phyloP scores from a whole-genome alignment of 2,329 filamentous ascomycete species.

The Aaosphaeria arxii region DNA sequence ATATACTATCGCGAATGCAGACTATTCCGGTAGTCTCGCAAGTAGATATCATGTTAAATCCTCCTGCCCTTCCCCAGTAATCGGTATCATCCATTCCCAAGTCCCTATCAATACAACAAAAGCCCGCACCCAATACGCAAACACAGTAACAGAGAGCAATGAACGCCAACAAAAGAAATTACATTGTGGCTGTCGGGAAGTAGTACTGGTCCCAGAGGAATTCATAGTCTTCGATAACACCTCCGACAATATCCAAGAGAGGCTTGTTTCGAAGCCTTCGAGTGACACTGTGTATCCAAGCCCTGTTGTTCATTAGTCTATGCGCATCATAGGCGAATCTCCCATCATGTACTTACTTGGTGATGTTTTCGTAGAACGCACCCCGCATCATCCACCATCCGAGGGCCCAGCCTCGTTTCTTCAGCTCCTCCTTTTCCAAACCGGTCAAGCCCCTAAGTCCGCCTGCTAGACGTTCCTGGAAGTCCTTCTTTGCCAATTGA shows the following conservation, averaged over 20 bases:
- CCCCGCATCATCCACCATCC: constrained; percentile 96
- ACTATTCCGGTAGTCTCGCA: background rate
- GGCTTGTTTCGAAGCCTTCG: constrained; percentile 68
- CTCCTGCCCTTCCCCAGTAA: background rate
- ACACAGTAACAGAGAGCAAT: background rate
- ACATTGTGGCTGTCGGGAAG: constrained; percentile 67
- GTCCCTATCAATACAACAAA: too few relatives aligned
- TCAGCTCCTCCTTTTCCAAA: constrained; percentile 86
- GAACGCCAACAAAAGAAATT: constrained; percentile 11
- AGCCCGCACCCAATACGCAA: background rate
- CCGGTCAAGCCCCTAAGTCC: constrained; percentile 75
- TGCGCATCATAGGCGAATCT: constrained; percentile 13
- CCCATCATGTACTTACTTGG: constrained; percentile 49
- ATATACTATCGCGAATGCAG: background rate
- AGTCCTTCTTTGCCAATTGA: constrained; percentile 71
- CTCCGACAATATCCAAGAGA: constrained; percentile 76
- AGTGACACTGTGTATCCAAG: constrained; percentile 67
- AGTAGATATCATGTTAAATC: background rate
- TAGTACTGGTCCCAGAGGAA: constrained; percentile 99
- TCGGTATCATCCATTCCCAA: background rate
- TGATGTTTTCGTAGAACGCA: constrained; percentile 93
- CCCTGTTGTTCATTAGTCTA: constrained; percentile 31
- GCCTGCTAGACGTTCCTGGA: constrained; percentile 61
- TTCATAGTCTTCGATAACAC: constrained; percentile 92
- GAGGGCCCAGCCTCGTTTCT: constrained; percentile 82